A percentile compares a stretch with the other conserved stretches of the same genome.
phyloP scores from a whole-genome alignment of 1,284 basidiomycete species.

The Cryptococcus sp. region DNA sequence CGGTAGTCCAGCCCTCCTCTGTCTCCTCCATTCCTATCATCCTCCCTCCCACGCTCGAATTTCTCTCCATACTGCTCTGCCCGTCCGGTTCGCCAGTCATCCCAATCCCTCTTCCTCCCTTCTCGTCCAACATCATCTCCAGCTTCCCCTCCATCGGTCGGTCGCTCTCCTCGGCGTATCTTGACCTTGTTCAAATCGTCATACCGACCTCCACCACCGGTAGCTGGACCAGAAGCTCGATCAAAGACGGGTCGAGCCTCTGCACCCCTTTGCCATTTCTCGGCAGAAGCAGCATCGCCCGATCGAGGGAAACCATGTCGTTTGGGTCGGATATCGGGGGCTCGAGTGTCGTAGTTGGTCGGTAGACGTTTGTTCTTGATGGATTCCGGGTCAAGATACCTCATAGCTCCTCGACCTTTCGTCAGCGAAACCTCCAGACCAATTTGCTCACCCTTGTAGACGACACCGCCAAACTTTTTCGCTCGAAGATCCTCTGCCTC shows the following conservation, averaged over 20 bases:
- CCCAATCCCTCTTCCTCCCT: conserved; percentile 8
- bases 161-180: conserved; percentile 6
- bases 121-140: conserved; percentile 5
- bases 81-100: conserved; percentile 11
- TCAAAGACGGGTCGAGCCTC: conserved; percentile 16
- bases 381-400: conserved; percentile 44
- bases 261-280: conserved; percentile 19
- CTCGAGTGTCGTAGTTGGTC: conserved; percentile 27
- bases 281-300: conserved; percentile 5
- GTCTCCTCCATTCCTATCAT: neutral
- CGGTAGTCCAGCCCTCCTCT: neutral
- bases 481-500: conserved; percentile 29
- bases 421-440: neutral
- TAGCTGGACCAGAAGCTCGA: neutral
- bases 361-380: conserved; percentile 12
- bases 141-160: neutral
- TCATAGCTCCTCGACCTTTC: conserved; percentile 44
- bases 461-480: conserved; percentile 32
- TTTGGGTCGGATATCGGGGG: conserved; percentile 18
- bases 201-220: neutral
- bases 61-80: neutral
- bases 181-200: conserved; percentile 31
- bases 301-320: conserved; percentile 3
- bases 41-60: neutral
- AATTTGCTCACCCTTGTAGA: conserved; percentile 44